Base-by-base conservation (phyloP, 2,329 filamentous ascomycete genomes). In the Claviceps citrina region DNA sequence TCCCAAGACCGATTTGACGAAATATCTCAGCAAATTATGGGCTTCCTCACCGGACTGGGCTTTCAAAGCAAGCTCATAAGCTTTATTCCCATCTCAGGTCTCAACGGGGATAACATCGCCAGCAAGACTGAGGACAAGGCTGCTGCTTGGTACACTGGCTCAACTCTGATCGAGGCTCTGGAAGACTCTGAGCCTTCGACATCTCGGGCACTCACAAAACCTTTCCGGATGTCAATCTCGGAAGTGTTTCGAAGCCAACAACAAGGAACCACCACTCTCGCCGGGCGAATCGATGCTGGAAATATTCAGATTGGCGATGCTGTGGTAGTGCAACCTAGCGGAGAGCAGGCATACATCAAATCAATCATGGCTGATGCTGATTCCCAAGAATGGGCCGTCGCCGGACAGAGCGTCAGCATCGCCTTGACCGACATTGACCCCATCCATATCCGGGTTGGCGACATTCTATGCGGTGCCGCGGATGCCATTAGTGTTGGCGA, bases 11-110 rank as follows among this genome's bases (percentile, higher is more conserved):
- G 85, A 2, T 98, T 93, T 50, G 72, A 84, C 19, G 82, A 93
- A 51, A 95, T 98, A 42, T 71, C 75, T 32, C 75, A 85, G 45
- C 84, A 94, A 51, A 78, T 94, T 47, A 76, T 75, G 0, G 79
- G 84, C 0, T 95, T 98, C 56, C 65, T 98, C 44, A 77, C 73
- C 0, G 76, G 79, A 1, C 83, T 87, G 1, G 85, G 84, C 2
- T 98, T 96, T 53, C 74, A 81, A 42, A 56, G 72, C 5, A 87
- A 84, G 57, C 84, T 91, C 47, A 71, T 95, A 40, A 77, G 76
- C 16, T 94, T 94, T 52, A 72, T 98, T 4, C 91, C 91, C 0
- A 85, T 91, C 42, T 93, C 87, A 0, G 91, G 91, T 1, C 71
- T 96, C 1, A 77, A 78, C 31, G 91, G 91, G 30, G 85, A 89